Evolutionary conservation across 176 grass and related monocot genomes (phyloP), one percentile per base, ranked within the genome.

Genomic region (Bothriochloa decipiens): DNA sequence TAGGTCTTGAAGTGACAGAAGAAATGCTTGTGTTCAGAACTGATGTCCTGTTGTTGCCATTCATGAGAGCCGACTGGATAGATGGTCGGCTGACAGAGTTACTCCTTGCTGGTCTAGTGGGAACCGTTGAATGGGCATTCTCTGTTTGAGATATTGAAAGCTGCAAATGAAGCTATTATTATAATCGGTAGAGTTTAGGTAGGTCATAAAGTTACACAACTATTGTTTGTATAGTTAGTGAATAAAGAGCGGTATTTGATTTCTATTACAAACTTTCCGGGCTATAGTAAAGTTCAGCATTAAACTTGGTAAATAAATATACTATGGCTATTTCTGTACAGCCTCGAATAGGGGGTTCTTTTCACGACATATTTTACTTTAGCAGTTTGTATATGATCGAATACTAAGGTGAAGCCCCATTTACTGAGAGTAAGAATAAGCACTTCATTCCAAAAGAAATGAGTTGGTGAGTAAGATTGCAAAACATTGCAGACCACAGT

Each of bases 61-160:
- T 78, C 75, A 90, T 85, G 35, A 88, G 84, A 53, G 60, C 69
- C 32, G 93, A 92, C 46, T 91, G 89, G 35, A 92, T 79, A 81
- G 93, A 96, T 35, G 93, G 73, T 58, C 96, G 84, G 53, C 75
- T 92, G 41, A 96, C 91, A 1, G 93, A 99, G 74, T 84, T 96
- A 74, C 93, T 99, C 89, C 91, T 86, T 66, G 63, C 91, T 85
- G 93, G 91, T 89, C 93, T 91, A 85, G 79, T 74, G 67, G 90
- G 88, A 85, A 66, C 70, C 68, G 83, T 52, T 3, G 85, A 87
- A 87, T 92, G 83, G 2, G 86, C 90, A 90, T 88, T 99, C 49
- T 99, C 96, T 57, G 89, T 84, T 92, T 97, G 94, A 66, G 91
- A 90, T 72, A 77, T 27, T 60, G 89, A 95, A 84, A 99, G 93